Conservation (phyloP, 2,329 filamentous ascomycete species). For the Apiospora sp. region DNA sequence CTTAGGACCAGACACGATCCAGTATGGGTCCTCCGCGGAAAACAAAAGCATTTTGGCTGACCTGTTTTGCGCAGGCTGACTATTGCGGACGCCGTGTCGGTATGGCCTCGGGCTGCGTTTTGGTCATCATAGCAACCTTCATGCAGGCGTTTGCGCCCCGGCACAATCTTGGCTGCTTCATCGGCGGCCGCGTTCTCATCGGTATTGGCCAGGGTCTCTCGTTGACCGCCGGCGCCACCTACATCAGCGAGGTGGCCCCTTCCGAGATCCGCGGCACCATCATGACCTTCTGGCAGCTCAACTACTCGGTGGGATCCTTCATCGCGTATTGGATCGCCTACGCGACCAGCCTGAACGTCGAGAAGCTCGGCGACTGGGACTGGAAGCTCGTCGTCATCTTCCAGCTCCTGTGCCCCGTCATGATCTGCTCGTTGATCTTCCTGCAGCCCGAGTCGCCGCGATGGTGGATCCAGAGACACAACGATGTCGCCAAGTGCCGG, state of each 20-base stretch:
- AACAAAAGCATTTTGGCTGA: background rate
- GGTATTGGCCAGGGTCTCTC: conserved; percentile 76
- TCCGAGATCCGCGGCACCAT: conserved; percentile 70
- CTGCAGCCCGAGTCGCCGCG: conserved; percentile 74
- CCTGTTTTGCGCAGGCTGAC: conserved; percentile 51
- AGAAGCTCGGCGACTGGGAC: conserved; percentile 72
- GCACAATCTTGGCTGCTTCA: conserved; percentile 70
- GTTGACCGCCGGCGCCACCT: conserved; percentile 72
- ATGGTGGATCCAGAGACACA: conserved; percentile 70
- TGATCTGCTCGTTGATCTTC: conserved; percentile 69
- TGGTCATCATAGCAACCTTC: conserved; percentile 73
- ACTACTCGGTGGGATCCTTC: conserved; percentile 71
- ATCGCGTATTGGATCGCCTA: conserved; percentile 73
- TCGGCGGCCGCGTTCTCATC: conserved; percentile 73
- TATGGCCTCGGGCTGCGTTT: conserved; percentile 69
- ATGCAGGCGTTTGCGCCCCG: conserved; percentile 71
- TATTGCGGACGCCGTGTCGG: conserved; percentile 68
- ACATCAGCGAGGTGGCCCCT: conserved; percentile 74
- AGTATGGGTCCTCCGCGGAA: background rate
- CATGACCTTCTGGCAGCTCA: conserved; percentile 76
- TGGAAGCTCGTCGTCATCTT: conserved; percentile 79
- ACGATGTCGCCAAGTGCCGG: conserved; percentile 67
- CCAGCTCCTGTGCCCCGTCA: conserved; percentile 70
- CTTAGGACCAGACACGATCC: background rate
- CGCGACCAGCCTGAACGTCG: conserved; percentile 63